Percentiles rank a stretch among this genome's conserved stretches.
Conservation (phyloP, 2,329 filamentous ascomycete genomes). For the Dichotomopilus funicola region DNA sequence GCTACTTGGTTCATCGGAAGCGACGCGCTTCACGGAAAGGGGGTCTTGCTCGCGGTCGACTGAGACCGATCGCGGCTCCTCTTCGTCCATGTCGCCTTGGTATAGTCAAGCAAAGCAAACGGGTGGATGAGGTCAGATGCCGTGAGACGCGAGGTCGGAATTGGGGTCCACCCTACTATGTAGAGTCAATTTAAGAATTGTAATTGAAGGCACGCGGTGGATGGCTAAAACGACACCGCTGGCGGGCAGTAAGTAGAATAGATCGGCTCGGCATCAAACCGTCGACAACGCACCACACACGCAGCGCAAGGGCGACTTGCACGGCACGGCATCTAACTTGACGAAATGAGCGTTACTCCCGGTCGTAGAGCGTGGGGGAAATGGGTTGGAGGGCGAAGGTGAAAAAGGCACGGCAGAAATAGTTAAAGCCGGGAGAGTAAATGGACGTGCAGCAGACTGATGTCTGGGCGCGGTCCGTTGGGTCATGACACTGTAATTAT, state of each 20-base stretch:
- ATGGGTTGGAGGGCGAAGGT: too few relatives aligned
- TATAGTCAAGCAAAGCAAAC: neutral
- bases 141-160: neutral
- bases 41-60: neutral
- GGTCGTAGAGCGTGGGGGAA: too few relatives aligned
- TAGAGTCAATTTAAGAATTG: neutral
- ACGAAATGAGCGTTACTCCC: too few relatives aligned
- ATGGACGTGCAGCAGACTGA: too few relatives aligned
- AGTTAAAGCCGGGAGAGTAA: too few relatives aligned
- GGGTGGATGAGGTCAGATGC: neutral
- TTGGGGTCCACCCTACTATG: neutral
- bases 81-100: slow-evolving; percentile 1
- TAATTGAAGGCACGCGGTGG: neutral
- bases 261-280: too few relatives aligned
- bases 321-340: too few relatives aligned
- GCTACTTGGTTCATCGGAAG: slow-evolving; percentile 55
- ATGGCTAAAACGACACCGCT: neutral
- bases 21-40: slow-evolving; percentile 59
- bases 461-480: too few relatives aligned
- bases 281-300: too few relatives aligned
- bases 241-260: neutral
- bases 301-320: too few relatives aligned
- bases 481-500: too few relatives aligned
- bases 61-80: neutral
- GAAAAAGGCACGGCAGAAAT: too few relatives aligned